phyloP scores from a whole-genome alignment of 345 rosid genomes.

The Luvunga scandens region DNA sequence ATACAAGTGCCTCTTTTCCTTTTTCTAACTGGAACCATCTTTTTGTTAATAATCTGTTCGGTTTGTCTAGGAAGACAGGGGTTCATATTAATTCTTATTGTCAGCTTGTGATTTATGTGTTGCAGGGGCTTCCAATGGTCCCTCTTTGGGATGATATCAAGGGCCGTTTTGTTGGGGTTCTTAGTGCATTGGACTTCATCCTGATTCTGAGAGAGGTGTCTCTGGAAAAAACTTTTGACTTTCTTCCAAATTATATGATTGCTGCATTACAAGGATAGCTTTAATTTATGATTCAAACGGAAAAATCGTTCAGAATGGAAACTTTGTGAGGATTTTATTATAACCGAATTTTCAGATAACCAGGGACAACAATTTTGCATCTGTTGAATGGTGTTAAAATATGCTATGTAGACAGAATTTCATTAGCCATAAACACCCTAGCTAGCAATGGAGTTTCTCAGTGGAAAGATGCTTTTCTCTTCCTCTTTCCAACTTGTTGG shows the following conservation, averaged over 20 bases:
- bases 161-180: conserved; percentile 82
- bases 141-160: conserved; percentile 75
- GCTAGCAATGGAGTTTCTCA: not conserved
- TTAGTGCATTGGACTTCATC: conserved; percentile 77
- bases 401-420: not conserved
- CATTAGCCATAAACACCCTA: not conserved
- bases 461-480: not conserved
- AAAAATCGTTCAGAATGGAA: not conserved
- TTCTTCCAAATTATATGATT: not conserved
- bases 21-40: not conserved
- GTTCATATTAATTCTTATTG: not conserved
- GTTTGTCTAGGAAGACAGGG: not conserved
- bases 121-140: conserved; percentile 77
- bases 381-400: not conserved
- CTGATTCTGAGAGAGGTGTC: conserved; percentile 77
- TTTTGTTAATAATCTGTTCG: not conserved
- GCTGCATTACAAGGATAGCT: conserved; percentile 5
- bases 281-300: not conserved
- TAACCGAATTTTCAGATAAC: not conserved
- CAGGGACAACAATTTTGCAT: not conserved
- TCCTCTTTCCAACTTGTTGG: not conserved
- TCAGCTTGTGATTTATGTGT: conserved; percentile 7
- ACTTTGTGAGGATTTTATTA: not conserved
- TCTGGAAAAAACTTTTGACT: not conserved
- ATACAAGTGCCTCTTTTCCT: not conserved